Percentiles rank a stretch among this genome's conserved stretches.
These are phyloP conservation scores for Yamadazyma jaroonii DNA, from an alignment of 1,139 yeast genomes.

Conservation along the genomic window DNA sequence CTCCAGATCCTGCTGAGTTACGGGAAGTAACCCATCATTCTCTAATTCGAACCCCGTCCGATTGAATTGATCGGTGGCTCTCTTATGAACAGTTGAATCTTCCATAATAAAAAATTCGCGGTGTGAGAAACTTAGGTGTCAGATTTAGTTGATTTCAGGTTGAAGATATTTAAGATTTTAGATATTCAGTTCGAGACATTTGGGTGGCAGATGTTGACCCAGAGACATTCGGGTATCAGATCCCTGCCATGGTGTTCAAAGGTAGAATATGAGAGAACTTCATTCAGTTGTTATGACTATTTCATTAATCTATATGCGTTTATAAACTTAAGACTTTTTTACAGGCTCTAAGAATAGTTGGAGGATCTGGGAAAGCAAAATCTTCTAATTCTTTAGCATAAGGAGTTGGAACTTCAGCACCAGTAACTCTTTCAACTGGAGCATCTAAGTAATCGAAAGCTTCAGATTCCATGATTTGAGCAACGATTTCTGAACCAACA, in stretches of 20 bases:
- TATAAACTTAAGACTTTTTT: slow-evolving; percentile 82
- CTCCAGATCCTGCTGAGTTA: slow-evolving; percentile 21
- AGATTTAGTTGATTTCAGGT: too few relatives aligned
- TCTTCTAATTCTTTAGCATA: slow-evolving; percentile 95
- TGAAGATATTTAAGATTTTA: too few relatives aligned
- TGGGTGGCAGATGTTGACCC: too few relatives aligned
- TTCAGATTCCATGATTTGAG: slow-evolving; percentile 97
- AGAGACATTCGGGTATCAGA: too few relatives aligned
- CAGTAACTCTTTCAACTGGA: slow-evolving; percentile 97
- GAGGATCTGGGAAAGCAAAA: slow-evolving; percentile 97
- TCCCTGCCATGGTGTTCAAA: too few relatives aligned
- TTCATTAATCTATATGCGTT: slow-evolving; percentile 4
- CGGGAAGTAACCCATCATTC: slow-evolving; percentile 37
- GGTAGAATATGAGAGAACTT: too few relatives aligned
- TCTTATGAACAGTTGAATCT: slow-evolving; percentile 14
- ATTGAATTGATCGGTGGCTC: slow-evolving; percentile 8
- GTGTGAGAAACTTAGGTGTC: too few relatives aligned
- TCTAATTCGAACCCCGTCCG: slow-evolving; percentile 21
- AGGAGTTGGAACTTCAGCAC: slow-evolving; percentile 99
- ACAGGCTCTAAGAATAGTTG: slow-evolving; percentile 84
- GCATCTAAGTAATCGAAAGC: slow-evolving; percentile 98
- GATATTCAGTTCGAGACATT: too few relatives aligned
- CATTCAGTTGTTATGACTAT: background rate
- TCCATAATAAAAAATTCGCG: slow-evolving; percentile 3
- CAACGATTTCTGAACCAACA: slow-evolving; percentile 97